Evolutionary conservation across 1,284 basidiomycete species (phyloP).

Genomic region (Blastosporella zonata): DNA sequence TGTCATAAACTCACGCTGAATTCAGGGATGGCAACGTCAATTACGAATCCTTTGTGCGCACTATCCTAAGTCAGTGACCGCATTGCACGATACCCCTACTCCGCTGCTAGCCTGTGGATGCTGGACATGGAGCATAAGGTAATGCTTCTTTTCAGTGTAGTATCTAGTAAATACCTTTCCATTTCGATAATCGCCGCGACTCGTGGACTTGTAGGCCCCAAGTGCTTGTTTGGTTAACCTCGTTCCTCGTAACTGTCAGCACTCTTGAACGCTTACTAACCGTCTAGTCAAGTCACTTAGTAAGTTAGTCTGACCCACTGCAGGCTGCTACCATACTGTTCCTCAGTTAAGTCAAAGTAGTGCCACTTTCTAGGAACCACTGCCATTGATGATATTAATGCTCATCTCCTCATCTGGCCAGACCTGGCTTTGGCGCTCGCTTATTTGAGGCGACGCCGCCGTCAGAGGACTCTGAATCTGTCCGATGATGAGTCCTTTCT

Average conservation of each 20-base stretch:
- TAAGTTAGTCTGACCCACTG: too few species aligned
- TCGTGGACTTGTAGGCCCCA: not conserved
- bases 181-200: not conserved
- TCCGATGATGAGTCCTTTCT: too few species aligned
- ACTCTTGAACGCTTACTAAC: too few species aligned
- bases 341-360: too few species aligned
- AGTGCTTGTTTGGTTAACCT: not conserved
- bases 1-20: constrained; percentile 4
- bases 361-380: too few species aligned
- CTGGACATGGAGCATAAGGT: not conserved
- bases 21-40: constrained; percentile 94
- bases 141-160: constrained; percentile 4
- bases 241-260: too few species aligned
- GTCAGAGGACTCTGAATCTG: too few species aligned
- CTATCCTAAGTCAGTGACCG: constrained; percentile 78
- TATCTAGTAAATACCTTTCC: not conserved
- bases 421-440: too few species aligned
- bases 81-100: constrained; percentile 1
- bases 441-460: too few species aligned
- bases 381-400: too few species aligned
- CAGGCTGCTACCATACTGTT: too few species aligned
- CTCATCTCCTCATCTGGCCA: too few species aligned
- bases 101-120: constrained; percentile 4
- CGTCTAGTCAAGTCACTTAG: not conserved
- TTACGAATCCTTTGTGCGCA: constrained; percentile 94